phyloP scores from a whole-genome alignment of 177 flowering plant genomes.

The Vitis hybrid region DNA sequence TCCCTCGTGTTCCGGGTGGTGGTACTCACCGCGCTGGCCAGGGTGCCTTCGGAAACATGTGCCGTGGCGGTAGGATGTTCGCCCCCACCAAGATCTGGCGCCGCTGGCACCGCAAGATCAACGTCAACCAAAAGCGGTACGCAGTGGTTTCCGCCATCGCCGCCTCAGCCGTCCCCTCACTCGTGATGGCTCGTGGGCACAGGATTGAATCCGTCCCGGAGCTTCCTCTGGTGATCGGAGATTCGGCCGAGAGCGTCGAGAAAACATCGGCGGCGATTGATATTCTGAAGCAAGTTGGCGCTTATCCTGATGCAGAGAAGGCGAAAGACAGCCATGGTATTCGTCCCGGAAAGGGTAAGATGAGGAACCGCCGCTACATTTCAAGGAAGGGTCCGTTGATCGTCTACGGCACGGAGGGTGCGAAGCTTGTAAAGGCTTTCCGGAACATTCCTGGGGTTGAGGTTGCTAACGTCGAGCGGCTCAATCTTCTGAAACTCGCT shows the following conservation, averaged over 20 bases:
- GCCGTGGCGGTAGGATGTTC: slow-evolving; percentile 96
- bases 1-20: slow-evolving; percentile 95
- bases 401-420: slow-evolving; percentile 79
- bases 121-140: slow-evolving; percentile 71
- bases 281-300: slow-evolving; percentile 69
- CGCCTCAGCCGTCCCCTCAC: slow-evolving; percentile 71
- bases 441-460: slow-evolving; percentile 89
- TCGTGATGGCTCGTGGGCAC: slow-evolving; percentile 83
- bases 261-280: slow-evolving; percentile 73
- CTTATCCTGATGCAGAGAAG: slow-evolving; percentile 69
- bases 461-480: slow-evolving; percentile 65
- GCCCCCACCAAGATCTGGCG: slow-evolving; percentile 97
- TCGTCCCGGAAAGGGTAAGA: slow-evolving; percentile 86
- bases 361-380: slow-evolving; percentile 80
- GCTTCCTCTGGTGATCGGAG: slow-evolving; percentile 68
- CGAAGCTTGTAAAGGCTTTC: slow-evolving; percentile 79
- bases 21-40: slow-evolving; percentile 97
- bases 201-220: slow-evolving; percentile 70
- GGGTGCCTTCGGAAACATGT: slow-evolving; percentile 96
- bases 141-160: slow-evolving; percentile 86
- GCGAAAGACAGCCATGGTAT: slow-evolving; percentile 72
- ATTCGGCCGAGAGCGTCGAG: slow-evolving; percentile 71
- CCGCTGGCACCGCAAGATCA: slow-evolving; percentile 79
- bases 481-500: slow-evolving; percentile 77
- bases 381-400: slow-evolving; percentile 73